A percentile compares a stretch with the other conserved stretches of the same genome.
Evolutionary conservation across 78 protist species (phyloP).

Genomic region (Cavenderia fasciculata): DNA sequence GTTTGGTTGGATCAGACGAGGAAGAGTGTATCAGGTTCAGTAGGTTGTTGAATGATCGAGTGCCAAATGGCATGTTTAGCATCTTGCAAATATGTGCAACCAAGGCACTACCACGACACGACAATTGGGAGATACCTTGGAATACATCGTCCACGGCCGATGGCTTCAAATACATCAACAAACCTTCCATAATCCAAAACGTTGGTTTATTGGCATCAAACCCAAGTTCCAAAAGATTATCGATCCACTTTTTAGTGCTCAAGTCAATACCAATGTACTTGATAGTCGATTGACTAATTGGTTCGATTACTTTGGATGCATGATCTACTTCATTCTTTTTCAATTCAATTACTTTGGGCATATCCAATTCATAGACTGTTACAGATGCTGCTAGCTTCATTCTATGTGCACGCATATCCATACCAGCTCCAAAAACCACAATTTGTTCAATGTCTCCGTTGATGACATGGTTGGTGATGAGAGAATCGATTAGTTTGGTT

Average conservation of each 20-base stretch:
- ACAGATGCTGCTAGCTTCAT: slow-evolving; percentile 4
- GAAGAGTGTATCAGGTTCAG: too few relatives aligned
- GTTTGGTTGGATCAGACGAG: too few relatives aligned
- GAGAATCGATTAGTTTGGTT: too few relatives aligned
- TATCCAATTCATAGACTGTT: slow-evolving; percentile 25
- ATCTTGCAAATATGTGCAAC: too few relatives aligned
- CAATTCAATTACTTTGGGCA: slow-evolving; percentile 10
- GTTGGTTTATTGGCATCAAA: slow-evolving; percentile 17
- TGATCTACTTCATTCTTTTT: not conserved
- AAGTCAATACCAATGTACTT: not conserved
- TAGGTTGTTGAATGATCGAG: too few relatives aligned
- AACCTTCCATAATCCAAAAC: slow-evolving; percentile 50
- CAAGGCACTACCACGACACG: too few relatives aligned
- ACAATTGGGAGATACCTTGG: too few relatives aligned
- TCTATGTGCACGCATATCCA: slow-evolving; percentile 23
- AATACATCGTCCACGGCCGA: too few relatives aligned
- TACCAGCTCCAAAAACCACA: slow-evolving; percentile 37
- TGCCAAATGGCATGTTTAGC: too few relatives aligned
- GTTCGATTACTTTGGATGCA: not conserved
- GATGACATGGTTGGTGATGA: too few relatives aligned
- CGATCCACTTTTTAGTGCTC: slow-evolving; percentile 8
- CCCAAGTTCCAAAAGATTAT: not conserved
- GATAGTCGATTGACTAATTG: not conserved
- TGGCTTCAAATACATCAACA: slow-evolving; percentile 59
- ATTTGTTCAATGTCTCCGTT: slow-evolving; percentile 29